phyloP scores from a whole-genome alignment of 2,329 filamentous ascomycete genomes.

The Fusarium sacchari region DNA sequence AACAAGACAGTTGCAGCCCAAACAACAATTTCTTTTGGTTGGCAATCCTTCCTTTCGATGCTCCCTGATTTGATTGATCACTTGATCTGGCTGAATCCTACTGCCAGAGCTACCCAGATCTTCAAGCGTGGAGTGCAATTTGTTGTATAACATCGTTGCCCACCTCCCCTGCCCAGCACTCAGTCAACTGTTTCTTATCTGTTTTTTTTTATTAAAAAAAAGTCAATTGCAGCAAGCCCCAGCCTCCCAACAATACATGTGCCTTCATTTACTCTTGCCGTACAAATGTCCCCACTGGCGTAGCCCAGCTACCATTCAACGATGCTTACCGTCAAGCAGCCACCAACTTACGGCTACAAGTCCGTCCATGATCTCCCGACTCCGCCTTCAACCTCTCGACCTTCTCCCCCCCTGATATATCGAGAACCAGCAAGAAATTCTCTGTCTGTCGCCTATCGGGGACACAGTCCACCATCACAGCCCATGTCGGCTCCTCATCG shows the following conservation, averaged over 20 bases:
- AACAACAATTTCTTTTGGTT: neutral
- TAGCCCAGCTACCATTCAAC: slow-evolving; percentile 51
- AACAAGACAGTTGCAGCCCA: neutral
- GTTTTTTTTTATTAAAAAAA: slow-evolving; percentile 12
- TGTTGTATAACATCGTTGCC: neutral
- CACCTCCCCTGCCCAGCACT: neutral
- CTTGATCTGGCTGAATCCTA: neutral
- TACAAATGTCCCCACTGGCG: slow-evolving; percentile 44
- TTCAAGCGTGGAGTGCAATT: neutral
- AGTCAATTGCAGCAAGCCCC: slow-evolving; percentile 31
- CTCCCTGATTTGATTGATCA: neutral
- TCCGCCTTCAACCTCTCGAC: slow-evolving; percentile 64
- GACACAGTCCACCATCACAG: slow-evolving; percentile 60
- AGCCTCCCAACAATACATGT: slow-evolving; percentile 14
- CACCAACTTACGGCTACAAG: slow-evolving; percentile 67
- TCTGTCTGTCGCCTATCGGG: slow-evolving; percentile 52
- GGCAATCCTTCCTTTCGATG: neutral
- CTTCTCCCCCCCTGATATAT: slow-evolving; percentile 63
- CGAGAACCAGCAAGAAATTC: slow-evolving; percentile 59
- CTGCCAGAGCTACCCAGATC: neutral
- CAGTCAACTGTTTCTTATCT: slow-evolving; percentile 8
- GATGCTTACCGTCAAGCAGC: slow-evolving; percentile 72
- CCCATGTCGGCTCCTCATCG: slow-evolving; percentile 77
- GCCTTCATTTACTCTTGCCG: slow-evolving; percentile 7
- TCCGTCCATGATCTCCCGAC: slow-evolving; percentile 71